Base-by-base conservation (phyloP, 805 yeast genomes). In the Kurtzmaniella fragi region DNA sequence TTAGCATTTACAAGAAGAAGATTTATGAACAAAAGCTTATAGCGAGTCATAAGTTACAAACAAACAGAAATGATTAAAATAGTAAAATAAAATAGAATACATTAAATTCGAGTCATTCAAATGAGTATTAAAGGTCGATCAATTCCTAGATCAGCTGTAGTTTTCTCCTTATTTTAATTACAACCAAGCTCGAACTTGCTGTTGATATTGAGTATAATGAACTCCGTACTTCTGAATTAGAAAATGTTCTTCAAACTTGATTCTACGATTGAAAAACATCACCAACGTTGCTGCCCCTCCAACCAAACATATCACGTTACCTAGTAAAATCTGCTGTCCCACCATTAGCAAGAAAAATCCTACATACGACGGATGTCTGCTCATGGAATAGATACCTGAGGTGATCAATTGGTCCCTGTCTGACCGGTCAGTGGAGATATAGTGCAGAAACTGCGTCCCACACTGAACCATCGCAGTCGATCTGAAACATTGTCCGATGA, bases 1-100 rank as follows among this genome's bases (percentile, higher is more conserved):
- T 67, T 93, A 54, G 96, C 97, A 2, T 93, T 93, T 62, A 85
- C 96, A 30, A 82, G 93, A 67, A 84, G 95, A 66, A 80, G 87
- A 59, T 93, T 93, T 61, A 93, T 93, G 99, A 93, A 93, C 68
- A 87, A 90, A 63, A 77, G 84, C 50, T 72, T 87, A 52, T 83
- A 57, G 14, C 12, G 15, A 12, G 4, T 5, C 30, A 13, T 17
- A 34, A 20, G 13, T 17, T 27, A 20, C 4, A 34, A 5, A n/a
- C 7, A 33, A 14, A 26, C 27, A 32, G 14, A 16, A 17, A 16
- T 15, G 25, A 32, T 6, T 9, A 16, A 11, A 13, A 11, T 11
- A 11, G 17, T 13, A 10, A n/a, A 11, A 11, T 13, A 13, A n/a
- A 31, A 9, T 13, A 11, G 17, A n/a, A 9, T 13, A 13, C 17